Base-by-base conservation (phyloP, 2,329 filamentous ascomycete genomes). In the Albifimbria verrucaria region DNA sequence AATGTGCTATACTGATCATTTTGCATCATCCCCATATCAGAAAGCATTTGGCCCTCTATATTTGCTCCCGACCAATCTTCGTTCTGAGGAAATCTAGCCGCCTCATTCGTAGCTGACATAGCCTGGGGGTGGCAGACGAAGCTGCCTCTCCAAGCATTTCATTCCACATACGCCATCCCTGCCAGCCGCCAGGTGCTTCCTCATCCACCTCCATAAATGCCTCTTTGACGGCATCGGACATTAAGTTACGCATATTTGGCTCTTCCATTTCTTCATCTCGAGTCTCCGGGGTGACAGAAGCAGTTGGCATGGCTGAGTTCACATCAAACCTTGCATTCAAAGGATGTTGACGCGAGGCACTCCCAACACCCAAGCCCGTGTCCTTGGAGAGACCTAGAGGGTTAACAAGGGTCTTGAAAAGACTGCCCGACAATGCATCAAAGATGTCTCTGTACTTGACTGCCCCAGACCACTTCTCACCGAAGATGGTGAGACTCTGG, bases 391-490 rank as follows among this genome's bases (percentile, higher is more conserved):
- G 25, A 7, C 43, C 50, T 24, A 25, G 24, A 2, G 54, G 57
- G 9, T 55, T 50, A 46, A 62, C 62, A n/a, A 62, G 55, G 10
- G 55, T 55, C 45, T 59, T 61, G 52, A 63, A 58, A 1, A 63
- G 49, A 23, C 59, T 61, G 3, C 56, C 58, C 1, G 59, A 61
- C 7, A 64, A 49, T 2, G 62, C 61, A 45, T 66, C 64, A 18
- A 67, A 65, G 9, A 64, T 58, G 42, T 66, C 63, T 24, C 64
- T 58, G 36, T 67, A 67, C 45, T 64, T 65, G 11, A 63, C 62
- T 17, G 64, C 65, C 2, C 60, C 60, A 2, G 56, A 56, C 55
- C 63, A 64, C 51, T 65, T 64, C 45, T 66, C 63, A 2, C 61
- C 64, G n/a, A 66, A 64, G 10, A 67, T 65, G 2, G 62, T 65